Base-by-base conservation (phyloP, 305 asterid species). In the Stenogyne calaminthoides region DNA sequence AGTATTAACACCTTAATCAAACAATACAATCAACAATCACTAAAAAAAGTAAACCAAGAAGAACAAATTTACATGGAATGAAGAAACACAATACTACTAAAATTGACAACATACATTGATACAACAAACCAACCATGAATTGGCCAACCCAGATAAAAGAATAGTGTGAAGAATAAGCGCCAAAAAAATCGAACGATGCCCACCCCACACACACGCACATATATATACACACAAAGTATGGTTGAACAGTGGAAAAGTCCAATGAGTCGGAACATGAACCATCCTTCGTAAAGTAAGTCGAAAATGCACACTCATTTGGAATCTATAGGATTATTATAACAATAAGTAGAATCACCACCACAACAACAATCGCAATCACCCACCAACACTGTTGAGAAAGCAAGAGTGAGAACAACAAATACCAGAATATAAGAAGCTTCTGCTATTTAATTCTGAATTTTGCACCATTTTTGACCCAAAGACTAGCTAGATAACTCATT, bases 361-460 rank as follows among this genome's bases (percentile, higher is more conserved):
- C 40, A 20, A 32, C 16, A 44, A 54, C 72, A 52, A 39, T 15
- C 7, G 59, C 71, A 20, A 73, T 16, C 77, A 64, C 52, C 71
- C 57, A 73, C 77, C 77, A 73, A 73, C 77, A 73, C 77, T 72
- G 68, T 49, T 27, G 64, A 34, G 49, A 55, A 47, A 10, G 37
- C 29, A 49, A 36, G 15, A 49, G 54, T 7, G 18, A 19, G 27
- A 36, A 34, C 32, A 16, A 6, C 12, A 42, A 12, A 2, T n/a
- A 68, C 19, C 32, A 52, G 29, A 52, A 15, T n/a, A 15, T 36
- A 61, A 32, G 15, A 61, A n/a, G 27, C n/a, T 34, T 61, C 47
- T 15, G 67, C 44, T 60, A 34, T 60, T 19, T 64, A 20, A 39
- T 15, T 52, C 58, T 18, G 11, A 51, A 51, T 16, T 51, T 51